phyloP scores from a whole-genome alignment of 306 rosid genomes.

The Vigna trinervia region DNA sequence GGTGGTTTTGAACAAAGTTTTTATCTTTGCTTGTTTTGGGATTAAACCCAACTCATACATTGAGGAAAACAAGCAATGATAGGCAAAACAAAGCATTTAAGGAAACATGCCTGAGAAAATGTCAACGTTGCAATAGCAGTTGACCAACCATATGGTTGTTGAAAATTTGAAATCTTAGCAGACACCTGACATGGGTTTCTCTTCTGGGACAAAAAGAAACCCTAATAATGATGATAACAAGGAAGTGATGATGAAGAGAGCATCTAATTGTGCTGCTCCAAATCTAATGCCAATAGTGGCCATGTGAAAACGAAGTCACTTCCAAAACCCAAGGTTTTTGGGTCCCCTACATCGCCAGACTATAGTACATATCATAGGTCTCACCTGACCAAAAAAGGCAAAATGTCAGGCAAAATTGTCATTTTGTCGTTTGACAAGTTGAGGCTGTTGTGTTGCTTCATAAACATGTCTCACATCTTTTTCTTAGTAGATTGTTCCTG shows the following conservation, averaged over 20 bases:
- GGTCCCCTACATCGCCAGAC: slow-evolving; percentile 25
- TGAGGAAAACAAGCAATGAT: slow-evolving; percentile 35
- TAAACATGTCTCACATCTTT: not conserved
- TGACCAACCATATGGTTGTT: slow-evolving; percentile 70
- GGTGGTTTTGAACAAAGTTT: slow-evolving; percentile 38
- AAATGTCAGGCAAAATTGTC: slow-evolving; percentile 40
- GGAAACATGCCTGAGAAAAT: slow-evolving; percentile 46
- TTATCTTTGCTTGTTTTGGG: slow-evolving; percentile 55
- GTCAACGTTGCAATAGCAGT: slow-evolving; percentile 66
- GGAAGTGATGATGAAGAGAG: slow-evolving; percentile 12
- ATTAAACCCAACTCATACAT: slow-evolving; percentile 62
- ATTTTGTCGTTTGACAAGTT: slow-evolving; percentile 23
- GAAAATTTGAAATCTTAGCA: slow-evolving; percentile 53
- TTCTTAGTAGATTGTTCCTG: too few relatives aligned
- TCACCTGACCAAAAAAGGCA: slow-evolving; percentile 5
- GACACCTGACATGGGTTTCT: slow-evolving; percentile 30
- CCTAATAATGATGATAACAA: slow-evolving; percentile 33
- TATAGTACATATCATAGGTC: slow-evolving; percentile 7
- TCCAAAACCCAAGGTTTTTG: slow-evolving; percentile 33
- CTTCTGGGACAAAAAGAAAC: slow-evolving; percentile 21
- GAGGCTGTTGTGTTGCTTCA: not conserved
- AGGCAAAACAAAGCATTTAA: slow-evolving; percentile 28
- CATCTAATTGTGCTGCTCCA: slow-evolving; percentile 28
- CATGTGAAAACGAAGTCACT: slow-evolving; percentile 41
- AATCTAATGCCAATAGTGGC: slow-evolving; percentile 9